A percentile compares a stretch with the other conserved stretches of the same genome.
Conservation (phyloP, 495 filamentous ascomycete genomes). For the Evernia prunastri region DNA sequence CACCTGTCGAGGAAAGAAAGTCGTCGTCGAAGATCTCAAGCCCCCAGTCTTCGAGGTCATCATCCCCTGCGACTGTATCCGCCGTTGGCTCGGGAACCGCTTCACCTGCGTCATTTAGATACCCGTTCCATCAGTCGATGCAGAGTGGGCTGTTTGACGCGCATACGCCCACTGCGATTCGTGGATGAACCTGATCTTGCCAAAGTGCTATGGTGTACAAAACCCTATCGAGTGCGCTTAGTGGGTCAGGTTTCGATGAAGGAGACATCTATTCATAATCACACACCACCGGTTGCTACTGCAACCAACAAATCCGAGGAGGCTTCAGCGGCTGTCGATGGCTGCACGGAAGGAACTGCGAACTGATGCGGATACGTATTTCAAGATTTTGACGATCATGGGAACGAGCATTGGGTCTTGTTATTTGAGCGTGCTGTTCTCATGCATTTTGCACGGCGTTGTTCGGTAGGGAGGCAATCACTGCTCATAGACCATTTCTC, state of each 20-base stretch:
- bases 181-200: conserved; percentile 29
- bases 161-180: conserved; percentile 43
- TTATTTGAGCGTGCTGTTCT: background rate
- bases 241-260: background rate
- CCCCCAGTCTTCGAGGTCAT: conserved; percentile 29
- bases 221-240: background rate
- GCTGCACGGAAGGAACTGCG: background rate
- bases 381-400: background rate
- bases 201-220: background rate
- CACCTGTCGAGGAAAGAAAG: conserved; percentile 24
- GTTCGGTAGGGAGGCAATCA: background rate
- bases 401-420: background rate
- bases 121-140: conserved; percentile 35
- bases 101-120: conserved; percentile 36
- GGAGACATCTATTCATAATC: background rate
- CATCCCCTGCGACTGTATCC: conserved; percentile 27
- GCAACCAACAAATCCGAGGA: background rate
- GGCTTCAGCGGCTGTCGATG: background rate
- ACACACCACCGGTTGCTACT: background rate
- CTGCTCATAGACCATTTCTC: background rate
- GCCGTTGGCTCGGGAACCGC: conserved; percentile 27
- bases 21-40: conserved; percentile 21
- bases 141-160: conserved; percentile 38
- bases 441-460: background rate
- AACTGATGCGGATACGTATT: background rate